Evolutionary conservation across 495 filamentous ascomycete species (phyloP), one percentile per base, ranked within the genome.

Genomic region (Neurospora sp.): DNA sequence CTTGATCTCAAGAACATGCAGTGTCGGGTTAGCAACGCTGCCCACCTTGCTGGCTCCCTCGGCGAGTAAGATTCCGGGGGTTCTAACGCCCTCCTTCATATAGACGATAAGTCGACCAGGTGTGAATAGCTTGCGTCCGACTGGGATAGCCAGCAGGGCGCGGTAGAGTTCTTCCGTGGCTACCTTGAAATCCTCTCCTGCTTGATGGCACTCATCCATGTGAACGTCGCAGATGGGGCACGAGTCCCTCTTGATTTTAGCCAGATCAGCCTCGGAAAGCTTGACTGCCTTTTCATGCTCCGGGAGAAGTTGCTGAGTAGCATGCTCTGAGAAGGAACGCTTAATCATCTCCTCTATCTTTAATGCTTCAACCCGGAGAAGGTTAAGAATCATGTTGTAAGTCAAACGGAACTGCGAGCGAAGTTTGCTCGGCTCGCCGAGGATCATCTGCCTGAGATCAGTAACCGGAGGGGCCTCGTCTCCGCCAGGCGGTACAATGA

Each of bases 331-430:
- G 87, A 99, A 99, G 80, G 93, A 97, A 75, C 96, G 90, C 86
- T 99, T 99, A 84, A 99, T 99, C 96, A 99, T 99, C 82, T 99
- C 96, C 81, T 99, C 96, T 76, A 99, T 98, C 83, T 97, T 98
- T 72, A 99, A 83, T 8, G 96, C 96, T 83, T 99, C 96, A 21
- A 99, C 96, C 24, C 96, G 91, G 28, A 99, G 85, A 9, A 99
- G 88, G 77, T 98, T 99, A 62, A 99, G 85, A 48, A 99, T 99
- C 96, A 99, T 99, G 81, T 97, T 98, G 85, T 99, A 99, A 1
- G 96, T 99, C 48, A 99, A 86, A 73, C 96, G 89, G 85, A 99
- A 99, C 79, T 99, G 96, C 34, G 94, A 98, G 54, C 93, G 88
- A 69, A 99, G 88, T 85, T 97, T 98, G 66, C 93, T 97, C 39